Evolutionary conservation across 2,329 filamentous ascomycete genomes (phyloP).

Genomic region (Bimuria novae-zelandiae): DNA sequence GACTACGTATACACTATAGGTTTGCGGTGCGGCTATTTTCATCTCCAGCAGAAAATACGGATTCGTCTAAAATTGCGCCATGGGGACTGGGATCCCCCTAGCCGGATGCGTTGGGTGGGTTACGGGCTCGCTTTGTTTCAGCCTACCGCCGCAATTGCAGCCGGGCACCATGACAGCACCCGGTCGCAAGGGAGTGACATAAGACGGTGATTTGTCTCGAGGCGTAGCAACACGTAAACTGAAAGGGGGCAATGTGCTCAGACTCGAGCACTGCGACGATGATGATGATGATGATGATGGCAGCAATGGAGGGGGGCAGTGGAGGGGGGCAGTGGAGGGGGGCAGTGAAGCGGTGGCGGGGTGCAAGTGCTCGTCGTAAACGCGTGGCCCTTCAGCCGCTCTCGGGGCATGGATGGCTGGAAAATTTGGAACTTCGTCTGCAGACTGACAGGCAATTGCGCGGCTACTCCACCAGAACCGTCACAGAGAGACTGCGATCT

Average conservation of each 20-base stretch:
- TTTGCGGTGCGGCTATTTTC: not conserved
- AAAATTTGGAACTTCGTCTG: not conserved
- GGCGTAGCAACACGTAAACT: too few species aligned
- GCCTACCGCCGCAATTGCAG: slow-evolving; percentile 19
- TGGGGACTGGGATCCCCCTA: slow-evolving; percentile 18
- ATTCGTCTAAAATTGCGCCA: slow-evolving; percentile 28
- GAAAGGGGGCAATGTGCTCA: not conserved
- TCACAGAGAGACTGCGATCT: slow-evolving; percentile 4
- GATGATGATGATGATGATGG: not conserved
- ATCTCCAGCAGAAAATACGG: too few species aligned
- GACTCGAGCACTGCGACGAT: not conserved
- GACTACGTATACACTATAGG: not conserved
- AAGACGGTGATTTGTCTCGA: slow-evolving; percentile 1
- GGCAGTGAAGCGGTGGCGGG: not conserved
- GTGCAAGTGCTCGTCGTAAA: slow-evolving; percentile 6
- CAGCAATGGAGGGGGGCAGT: not conserved
- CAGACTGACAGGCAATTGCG: not conserved
- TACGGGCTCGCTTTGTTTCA: slow-evolving; percentile 20
- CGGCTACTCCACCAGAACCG: slow-evolving; percentile 2
- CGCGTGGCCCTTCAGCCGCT: slow-evolving; percentile 13
- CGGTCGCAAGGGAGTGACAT: too few species aligned
- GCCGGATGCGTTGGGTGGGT: slow-evolving; percentile 13
- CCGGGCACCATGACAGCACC: too few species aligned
- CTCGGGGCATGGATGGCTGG: too few species aligned
- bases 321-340: not conserved